phyloP scores from a whole-genome alignment of 495 filamentous ascomycete species.

The Glarea lozoyensis region DNA sequence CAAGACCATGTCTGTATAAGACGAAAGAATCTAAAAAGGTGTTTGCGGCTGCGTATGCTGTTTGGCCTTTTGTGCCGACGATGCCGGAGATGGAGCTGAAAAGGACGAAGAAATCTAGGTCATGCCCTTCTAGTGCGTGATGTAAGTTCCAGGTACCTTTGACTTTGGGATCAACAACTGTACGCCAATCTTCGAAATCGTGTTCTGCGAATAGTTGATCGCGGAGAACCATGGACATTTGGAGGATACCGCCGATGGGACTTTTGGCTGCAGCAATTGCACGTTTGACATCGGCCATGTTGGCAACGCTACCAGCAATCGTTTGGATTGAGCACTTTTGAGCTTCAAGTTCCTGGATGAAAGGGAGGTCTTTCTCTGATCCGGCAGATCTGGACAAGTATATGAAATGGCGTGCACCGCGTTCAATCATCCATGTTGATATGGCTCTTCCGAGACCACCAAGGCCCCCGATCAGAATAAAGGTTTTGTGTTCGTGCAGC shows the following conservation, averaged over 20 bases:
- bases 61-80: conserved; percentile 48
- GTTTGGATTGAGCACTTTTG: conserved; percentile 25
- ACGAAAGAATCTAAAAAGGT: conserved; percentile 48
- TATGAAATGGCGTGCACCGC: conserved; percentile 47
- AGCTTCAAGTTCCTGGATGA: conserved; percentile 30
- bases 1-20: conserved; percentile 34
- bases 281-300: conserved; percentile 39
- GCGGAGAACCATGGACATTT: conserved; percentile 10
- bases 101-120: conserved; percentile 57
- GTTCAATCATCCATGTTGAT: conserved; percentile 46
- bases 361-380: conserved; percentile 11
- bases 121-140: conserved; percentile 25
- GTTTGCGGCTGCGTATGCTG: conserved; percentile 55
- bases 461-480: conserved; percentile 52
- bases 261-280: neutral
- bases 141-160: conserved; percentile 49
- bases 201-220: conserved; percentile 35
- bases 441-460: conserved; percentile 54
- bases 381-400: conserved; percentile 45
- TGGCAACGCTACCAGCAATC: conserved; percentile 11
- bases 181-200: conserved; percentile 34
- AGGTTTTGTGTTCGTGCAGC: conserved; percentile 28
- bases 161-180: conserved; percentile 44
- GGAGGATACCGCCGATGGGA: conserved; percentile 6
- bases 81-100: conserved; percentile 51